Conservation (phyloP, 2,329 filamentous ascomycete genomes). For the Ilyonectria destructans region DNA sequence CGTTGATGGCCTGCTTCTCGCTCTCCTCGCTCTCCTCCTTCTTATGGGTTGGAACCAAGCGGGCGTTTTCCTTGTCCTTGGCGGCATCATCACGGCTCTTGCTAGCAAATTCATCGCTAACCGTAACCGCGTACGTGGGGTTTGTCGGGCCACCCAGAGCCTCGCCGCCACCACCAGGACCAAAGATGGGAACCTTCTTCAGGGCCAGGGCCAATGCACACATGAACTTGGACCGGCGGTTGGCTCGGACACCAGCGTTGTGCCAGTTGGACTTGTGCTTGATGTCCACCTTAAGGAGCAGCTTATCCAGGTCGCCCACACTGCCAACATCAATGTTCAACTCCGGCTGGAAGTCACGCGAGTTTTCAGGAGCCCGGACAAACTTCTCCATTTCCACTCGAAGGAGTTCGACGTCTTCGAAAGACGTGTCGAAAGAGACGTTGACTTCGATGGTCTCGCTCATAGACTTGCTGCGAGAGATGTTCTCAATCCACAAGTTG, state of each 20-base stretch:
- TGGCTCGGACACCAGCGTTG: constrained; percentile 86
- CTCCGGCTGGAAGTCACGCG: constrained; percentile 91
- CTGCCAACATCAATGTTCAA: constrained; percentile 84
- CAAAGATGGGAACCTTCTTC: constrained; percentile 89
- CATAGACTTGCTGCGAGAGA: constrained; percentile 93
- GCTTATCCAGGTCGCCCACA: constrained; percentile 89
- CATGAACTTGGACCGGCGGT: constrained; percentile 95
- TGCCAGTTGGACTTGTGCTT: constrained; percentile 95
- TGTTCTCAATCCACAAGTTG: constrained; percentile 94
- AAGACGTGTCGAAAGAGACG: constrained; percentile 88
- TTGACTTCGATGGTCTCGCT: constrained; percentile 86
- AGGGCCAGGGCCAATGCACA: constrained; percentile 90
- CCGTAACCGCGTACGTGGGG: constrained; percentile 85
- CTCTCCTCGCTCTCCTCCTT: constrained; percentile 50
- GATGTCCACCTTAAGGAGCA: constrained; percentile 87
- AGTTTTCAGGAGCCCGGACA: constrained; percentile 87
- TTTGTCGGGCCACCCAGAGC: constrained; percentile 78
- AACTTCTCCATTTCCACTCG: constrained; percentile 89
- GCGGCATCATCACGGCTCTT: constrained; percentile 74
- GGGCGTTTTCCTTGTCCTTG: constrained; percentile 74
- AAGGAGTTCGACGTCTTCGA: constrained; percentile 91
- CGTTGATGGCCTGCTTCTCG: constrained; percentile 63
- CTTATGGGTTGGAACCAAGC: constrained; percentile 71
- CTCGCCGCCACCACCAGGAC: constrained; percentile 81
- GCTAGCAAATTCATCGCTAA: constrained; percentile 78